A percentile compares a stretch with the other conserved stretches of the same genome.
Conservation (phyloP, 768 basidiomycete genomes). For the Coprinopsis sp. region DNA sequence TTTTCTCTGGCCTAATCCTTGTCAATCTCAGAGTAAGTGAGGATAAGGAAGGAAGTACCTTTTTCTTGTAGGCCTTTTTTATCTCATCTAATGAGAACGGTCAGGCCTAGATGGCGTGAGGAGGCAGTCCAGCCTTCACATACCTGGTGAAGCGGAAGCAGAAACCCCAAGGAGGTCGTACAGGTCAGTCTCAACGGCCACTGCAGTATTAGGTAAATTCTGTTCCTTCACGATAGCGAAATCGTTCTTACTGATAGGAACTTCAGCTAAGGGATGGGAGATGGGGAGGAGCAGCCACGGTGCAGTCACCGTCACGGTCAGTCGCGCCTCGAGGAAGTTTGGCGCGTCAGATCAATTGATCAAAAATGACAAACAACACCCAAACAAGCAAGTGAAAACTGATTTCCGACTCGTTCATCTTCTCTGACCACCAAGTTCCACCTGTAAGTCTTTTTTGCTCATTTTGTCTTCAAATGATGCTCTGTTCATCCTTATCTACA, state of each 20-base stretch:
- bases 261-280: too few species aligned
- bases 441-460: conserved; percentile 15
- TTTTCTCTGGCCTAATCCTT: conserved; percentile 70
- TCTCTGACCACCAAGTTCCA: neutral
- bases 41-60: conserved; percentile 44
- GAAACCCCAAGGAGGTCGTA: conserved; percentile 83
- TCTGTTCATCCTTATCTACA: conserved; percentile 72
- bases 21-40: conserved; percentile 6
- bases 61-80: conserved; percentile 91
- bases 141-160: conserved; percentile 69
- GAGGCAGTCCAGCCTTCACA: neutral
- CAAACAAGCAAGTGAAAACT: too few species aligned
- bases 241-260: too few species aligned
- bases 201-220: too few species aligned
- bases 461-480: conserved; percentile 45
- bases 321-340: neutral
- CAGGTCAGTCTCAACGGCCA: conserved; percentile 73
- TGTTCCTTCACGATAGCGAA: too few species aligned
- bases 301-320: neutral
- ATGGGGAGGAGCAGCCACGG: too few species aligned
- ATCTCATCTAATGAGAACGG: conserved; percentile 67
- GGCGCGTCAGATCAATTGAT: neutral
- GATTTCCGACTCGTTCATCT: neutral
- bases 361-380: too few species aligned
- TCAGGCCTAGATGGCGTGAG: neutral